A percentile compares a stretch with the other conserved stretches of the same genome.
Evolutionary conservation across 805 yeast genomes (phyloP).

Genomic region (Yueomyces sinensis): DNA sequence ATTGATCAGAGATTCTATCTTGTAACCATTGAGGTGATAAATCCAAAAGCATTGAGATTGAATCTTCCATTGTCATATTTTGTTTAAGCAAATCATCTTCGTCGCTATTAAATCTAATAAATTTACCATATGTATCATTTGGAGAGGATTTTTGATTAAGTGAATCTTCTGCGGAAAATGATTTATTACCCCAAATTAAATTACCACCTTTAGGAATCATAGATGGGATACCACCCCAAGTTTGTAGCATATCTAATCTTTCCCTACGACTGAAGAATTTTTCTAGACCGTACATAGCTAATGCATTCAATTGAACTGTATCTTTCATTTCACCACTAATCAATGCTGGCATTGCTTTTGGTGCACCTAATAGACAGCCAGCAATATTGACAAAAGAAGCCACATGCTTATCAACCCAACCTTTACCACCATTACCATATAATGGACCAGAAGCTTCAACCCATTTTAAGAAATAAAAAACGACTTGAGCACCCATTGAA

Average conservation of each 20-base stretch:
- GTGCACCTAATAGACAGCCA: constrained; percentile 88
- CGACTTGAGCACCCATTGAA: constrained; percentile 93
- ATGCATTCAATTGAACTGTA: constrained; percentile 82
- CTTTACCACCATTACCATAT: constrained; percentile 83
- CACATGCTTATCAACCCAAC: constrained; percentile 79
- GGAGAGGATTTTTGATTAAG: constrained; percentile 15
- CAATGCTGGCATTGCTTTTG: constrained; percentile 83
- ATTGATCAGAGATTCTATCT: constrained; percentile 50
- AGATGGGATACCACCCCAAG: constrained; percentile 86
- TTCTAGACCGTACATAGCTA: constrained; percentile 90
- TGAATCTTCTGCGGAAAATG: constrained; percentile 60
- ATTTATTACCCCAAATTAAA: constrained; percentile 69
- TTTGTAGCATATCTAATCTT: constrained; percentile 69
- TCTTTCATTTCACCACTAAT: constrained; percentile 98
- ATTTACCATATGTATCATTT: constrained; percentile 49
- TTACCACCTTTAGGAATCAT: constrained; percentile 97
- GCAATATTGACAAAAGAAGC: constrained; percentile 76
- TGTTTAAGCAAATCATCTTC: constrained; percentile 6
- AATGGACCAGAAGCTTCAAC: constrained; percentile 74
- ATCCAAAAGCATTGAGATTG: constrained; percentile 51
- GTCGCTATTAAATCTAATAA: constrained; percentile 41
- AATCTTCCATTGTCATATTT: constrained; percentile 52
- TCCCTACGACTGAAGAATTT: constrained; percentile 85
- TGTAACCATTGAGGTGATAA: constrained; percentile 69
- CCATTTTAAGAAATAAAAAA: constrained; percentile 88